These are phyloP conservation scores for Zymoseptoria pseudotritici DNA, from an alignment of 2,329 filamentous ascomycete genomes.

Conservation along the genomic window DNA sequence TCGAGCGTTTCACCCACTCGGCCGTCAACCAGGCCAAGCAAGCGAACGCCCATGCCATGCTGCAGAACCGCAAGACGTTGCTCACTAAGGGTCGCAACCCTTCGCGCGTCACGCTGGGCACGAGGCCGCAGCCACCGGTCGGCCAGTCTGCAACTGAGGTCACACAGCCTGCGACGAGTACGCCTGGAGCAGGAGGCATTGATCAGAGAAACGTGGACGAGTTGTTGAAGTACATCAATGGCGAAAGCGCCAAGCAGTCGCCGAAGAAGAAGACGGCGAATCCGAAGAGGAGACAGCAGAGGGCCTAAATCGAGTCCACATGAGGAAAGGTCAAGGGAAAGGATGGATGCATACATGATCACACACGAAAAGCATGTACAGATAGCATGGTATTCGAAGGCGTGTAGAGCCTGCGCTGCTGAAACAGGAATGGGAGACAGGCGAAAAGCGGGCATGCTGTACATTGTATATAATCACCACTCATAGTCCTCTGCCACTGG, in stretches of 20 bases:
- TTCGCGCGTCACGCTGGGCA: conserved; percentile 50
- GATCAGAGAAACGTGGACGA: conserved; percentile 78
- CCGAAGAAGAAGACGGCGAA: conserved; percentile 42
- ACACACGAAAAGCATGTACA: background rate
- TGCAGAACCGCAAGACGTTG: conserved; percentile 23
- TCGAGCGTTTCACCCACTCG: conserved; percentile 91
- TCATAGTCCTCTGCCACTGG: background rate
- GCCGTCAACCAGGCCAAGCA: conserved; percentile 92
- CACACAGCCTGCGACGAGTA: conserved; percentile 4
- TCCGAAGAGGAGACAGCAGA: conserved; percentile 33
- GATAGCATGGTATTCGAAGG: background rate
- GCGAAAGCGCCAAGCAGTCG: conserved; percentile 40
- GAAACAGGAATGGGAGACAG: background rate
- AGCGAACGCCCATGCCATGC: conserved; percentile 56
- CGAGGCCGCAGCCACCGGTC: conserved; percentile 56
- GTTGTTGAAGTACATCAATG: conserved; percentile 89
- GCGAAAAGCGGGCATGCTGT: background rate
- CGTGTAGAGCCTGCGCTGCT: background rate
- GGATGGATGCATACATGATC: background rate
- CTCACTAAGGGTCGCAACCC: conserved; percentile 31
- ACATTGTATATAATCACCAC: background rate
- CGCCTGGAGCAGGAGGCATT: conserved; percentile 22
- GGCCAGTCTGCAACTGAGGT: conserved; percentile 8
- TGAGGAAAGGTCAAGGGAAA: background rate
- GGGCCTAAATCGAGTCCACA: conserved; percentile 3